Base-by-base conservation (phyloP, 768 basidiomycete genomes). In the Leccinum uliginosum region DNA sequence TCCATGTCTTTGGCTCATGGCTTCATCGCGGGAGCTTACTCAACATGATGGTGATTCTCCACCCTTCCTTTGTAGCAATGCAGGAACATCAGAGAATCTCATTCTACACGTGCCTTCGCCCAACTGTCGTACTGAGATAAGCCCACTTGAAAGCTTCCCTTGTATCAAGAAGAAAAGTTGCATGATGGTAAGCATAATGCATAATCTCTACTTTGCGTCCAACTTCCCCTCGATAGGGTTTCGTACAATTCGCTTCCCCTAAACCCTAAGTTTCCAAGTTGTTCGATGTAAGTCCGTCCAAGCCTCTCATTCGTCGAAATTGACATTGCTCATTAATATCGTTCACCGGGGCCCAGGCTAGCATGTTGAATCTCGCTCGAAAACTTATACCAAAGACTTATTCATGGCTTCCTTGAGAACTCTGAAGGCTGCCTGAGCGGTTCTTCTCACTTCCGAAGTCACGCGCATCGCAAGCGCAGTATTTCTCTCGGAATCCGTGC, bases 1-100 rank as follows among this genome's bases (percentile, higher is more conserved):
- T 49, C 51, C 66, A 66, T 58, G 51, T 55, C 62, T 59, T 59
- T 53, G 56, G 54, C 52, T 61, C 64, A 54, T 59, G 62, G 51
- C 50, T 54, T 57, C 57, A 59, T 53, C 53, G 56, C 60, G 56
- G 66, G 49, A 60, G 63, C 55, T 21, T 47, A 40, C 53, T 49
- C 54, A 54, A 59, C 44, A 50, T 57, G 62, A 53, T 57, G 53
- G 56, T 23, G 65, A 68, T 65, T 67, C 66, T 62, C 65, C 66
- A 62, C 24, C 27, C 65, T 68, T 66, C 66, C 50, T 58, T 67
- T 58, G 58, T 56, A 65, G 53, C 54, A 55, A 57, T 57, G 56
- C 54, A 56, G 32, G 65, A 65, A 64, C 43, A 23, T 26, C 40
- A 58, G 53, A 45, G 63, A 67, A 59, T 59, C 56, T 48, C 55